phyloP scores from a whole-genome alignment of 192 early-diverging fungal species.

The Kickxella alabastrina region DNA sequence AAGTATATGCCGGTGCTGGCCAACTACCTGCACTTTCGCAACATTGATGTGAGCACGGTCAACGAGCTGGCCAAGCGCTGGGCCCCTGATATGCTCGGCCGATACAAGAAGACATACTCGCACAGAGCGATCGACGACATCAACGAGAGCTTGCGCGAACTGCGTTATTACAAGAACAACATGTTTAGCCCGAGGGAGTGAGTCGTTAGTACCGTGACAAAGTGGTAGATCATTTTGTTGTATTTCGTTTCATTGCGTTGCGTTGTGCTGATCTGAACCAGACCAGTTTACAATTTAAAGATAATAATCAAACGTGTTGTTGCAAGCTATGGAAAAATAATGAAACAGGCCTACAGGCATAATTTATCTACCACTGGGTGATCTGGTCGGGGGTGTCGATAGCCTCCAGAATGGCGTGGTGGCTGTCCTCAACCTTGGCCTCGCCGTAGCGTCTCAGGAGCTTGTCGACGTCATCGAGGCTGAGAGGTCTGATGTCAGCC shows the following conservation, averaged over 20 bases:
- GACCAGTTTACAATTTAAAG: not conserved
- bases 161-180: constrained; percentile 62
- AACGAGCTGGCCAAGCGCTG: constrained; percentile 81
- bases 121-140: constrained; percentile 88
- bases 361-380: constrained; percentile 21
- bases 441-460: constrained; percentile 45
- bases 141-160: constrained; percentile 78
- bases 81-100: constrained; percentile 50
- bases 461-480: constrained; percentile 90
- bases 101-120: constrained; percentile 44
- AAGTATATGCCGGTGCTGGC: constrained; percentile 72
- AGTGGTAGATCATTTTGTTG: too few relatives aligned
- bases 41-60: constrained; percentile 77
- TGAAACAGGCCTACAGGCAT: not conserved
- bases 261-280: too few relatives aligned
- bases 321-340: not conserved
- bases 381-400: constrained; percentile 57
- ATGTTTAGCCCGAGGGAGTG: too few relatives aligned
- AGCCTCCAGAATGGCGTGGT: constrained; percentile 44
- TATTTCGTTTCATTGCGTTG: too few relatives aligned
- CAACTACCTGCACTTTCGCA: constrained; percentile 75
- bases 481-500: constrained; percentile 89
- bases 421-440: constrained; percentile 58
- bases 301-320: not conserved
- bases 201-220: too few relatives aligned